Evolutionary conservation across 2,329 filamentous ascomycete species (phyloP).

Genomic region (Volutella citrinella): DNA sequence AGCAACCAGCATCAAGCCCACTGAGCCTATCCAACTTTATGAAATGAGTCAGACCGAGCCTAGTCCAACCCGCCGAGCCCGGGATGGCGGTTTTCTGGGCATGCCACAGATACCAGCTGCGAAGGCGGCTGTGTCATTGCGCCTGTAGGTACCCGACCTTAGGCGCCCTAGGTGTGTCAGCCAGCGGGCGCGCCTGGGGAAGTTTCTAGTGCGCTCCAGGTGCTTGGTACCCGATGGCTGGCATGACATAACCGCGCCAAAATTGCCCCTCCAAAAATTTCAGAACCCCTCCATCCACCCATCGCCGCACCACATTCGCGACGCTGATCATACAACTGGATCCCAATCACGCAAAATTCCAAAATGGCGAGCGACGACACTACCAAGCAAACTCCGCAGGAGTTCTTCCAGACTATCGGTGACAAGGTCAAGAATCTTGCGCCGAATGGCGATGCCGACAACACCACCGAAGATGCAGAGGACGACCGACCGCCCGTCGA

Average conservation of each 20-base stretch:
- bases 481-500: conserved; percentile 57
- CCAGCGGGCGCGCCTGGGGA: too few species aligned
- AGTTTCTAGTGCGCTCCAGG: not conserved
- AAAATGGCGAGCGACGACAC: conserved; percentile 42
- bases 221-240: conserved; percentile 1
- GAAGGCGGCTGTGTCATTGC: too few species aligned
- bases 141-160: too few species aligned
- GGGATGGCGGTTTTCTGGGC: too few species aligned
- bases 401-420: conserved; percentile 63
- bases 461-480: conserved; percentile 26
- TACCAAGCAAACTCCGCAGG: conserved; percentile 40
- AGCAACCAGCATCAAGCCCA: conserved; percentile 39
- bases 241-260: conserved; percentile 27
- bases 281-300: conserved; percentile 25
- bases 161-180: too few species aligned
- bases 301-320: too few species aligned
- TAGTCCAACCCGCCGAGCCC: too few species aligned
- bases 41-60: conserved; percentile 25
- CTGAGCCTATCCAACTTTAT: conserved; percentile 57
- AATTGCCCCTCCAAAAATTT: conserved; percentile 32
- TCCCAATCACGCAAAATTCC: conserved; percentile 13
- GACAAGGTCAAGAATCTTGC: conserved; percentile 55
- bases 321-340: conserved; percentile 8
- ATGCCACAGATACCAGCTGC: too few species aligned
- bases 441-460: conserved; percentile 33